Evolutionary conservation across 2,329 filamentous ascomycete genomes (phyloP).

Genomic region (Capronia americana): DNA sequence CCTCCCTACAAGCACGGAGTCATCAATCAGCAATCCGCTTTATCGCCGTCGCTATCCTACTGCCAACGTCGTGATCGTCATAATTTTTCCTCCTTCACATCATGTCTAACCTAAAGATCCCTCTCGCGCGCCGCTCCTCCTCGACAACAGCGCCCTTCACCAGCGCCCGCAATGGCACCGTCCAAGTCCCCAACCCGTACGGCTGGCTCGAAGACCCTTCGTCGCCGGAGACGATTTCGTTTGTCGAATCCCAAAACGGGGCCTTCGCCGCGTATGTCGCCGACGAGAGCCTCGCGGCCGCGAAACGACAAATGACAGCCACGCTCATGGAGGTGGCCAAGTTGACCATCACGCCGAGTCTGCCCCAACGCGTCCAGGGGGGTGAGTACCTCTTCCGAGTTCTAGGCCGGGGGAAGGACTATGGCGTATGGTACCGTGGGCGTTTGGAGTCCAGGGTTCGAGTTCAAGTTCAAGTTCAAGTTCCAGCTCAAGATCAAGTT

Average conservation of each 20-base stretch:
- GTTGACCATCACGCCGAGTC: background rate
- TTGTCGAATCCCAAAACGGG: slow-evolving; percentile 19
- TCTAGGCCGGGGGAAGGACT: slow-evolving; percentile 8
- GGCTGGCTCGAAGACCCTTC: slow-evolving; percentile 19
- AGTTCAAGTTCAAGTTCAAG: too few species aligned
- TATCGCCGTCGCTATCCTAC: too few species aligned
- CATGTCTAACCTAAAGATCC: background rate
- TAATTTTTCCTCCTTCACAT: background rate
- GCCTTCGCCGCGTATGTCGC: slow-evolving; percentile 5
- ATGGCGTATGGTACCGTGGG: slow-evolving; percentile 6
- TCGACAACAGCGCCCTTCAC: slow-evolving; percentile 1
- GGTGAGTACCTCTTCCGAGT: slow-evolving; percentile 12
- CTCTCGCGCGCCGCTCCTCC: slow-evolving; percentile 13
- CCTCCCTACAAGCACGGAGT: too few species aligned
- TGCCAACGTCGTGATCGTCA: too few species aligned
- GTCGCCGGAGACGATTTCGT: slow-evolving; percentile 11
- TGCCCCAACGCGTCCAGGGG: slow-evolving; percentile 1
- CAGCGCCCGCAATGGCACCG: slow-evolving; percentile 3
- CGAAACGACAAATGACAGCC: slow-evolving; percentile 2
- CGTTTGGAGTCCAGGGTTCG: background rate
- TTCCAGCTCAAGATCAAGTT: too few species aligned
- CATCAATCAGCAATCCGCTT: too few species aligned
- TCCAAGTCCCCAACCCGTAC: slow-evolving; percentile 20
- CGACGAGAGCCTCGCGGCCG: slow-evolving; percentile 12
- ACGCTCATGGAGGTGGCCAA: slow-evolving; percentile 4